Base-by-base conservation (phyloP, 2,329 filamentous ascomycete genomes). In the Alternaria solani region DNA sequence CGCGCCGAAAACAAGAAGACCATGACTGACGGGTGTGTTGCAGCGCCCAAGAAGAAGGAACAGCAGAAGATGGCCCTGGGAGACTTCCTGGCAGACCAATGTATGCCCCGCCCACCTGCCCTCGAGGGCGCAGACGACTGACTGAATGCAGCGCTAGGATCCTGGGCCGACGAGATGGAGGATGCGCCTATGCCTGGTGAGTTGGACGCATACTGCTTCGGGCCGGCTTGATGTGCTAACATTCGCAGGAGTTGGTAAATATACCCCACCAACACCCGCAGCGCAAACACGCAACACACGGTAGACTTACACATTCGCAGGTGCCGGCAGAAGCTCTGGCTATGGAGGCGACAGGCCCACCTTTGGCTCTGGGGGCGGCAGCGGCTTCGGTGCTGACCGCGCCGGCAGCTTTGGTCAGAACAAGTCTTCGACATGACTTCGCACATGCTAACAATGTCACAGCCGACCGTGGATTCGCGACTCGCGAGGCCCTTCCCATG, bases 131-230 rank as follows among this genome's bases (percentile, higher is more conserved):
- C 51, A 55, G 47, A 44, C 61, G 52, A 73, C 75, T 78, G 65
- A 76, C 72, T 61, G 47, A 52, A 52, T 61, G 62, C 75, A 91
- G 89, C 87, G 75, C 86, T 90, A 77, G 93, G 94, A 78, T 98
- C 95, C 72, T 99, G 95, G 95, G 95, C 95, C 75, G 96, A 99
- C 83, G 95, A 99, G 80, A 97, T 99, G 84, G 95, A 99, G 82
- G 93, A 97, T 76, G 84, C 86, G 81, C 86, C 87, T 65, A 87
- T 91, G 68, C 87, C 89, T 80, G 84, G 91, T 94, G 86, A 84
- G 89, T 75, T 41, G 25, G 32, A 54, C 46, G 26, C 62, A 16
- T 16, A 47, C 83, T 59, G 7, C 30, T 14, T 34, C 7, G 16
- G 18, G 42, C 18, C 7, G n/a, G 34, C 44, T 32, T 20, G 20